phyloP scores from a whole-genome alignment of 2,329 filamentous ascomycete species.

The Cadophora sp. region DNA sequence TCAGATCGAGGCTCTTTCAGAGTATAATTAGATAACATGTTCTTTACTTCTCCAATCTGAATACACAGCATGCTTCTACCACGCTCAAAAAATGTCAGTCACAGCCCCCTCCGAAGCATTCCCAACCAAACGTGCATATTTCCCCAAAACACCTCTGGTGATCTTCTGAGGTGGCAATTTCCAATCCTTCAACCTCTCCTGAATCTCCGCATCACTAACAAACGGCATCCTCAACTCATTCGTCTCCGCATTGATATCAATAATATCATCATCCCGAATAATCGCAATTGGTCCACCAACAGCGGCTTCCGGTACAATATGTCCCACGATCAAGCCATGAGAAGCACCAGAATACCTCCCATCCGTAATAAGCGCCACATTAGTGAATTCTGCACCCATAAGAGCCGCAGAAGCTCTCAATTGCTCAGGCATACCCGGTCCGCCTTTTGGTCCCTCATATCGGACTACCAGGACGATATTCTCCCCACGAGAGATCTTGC shows the following conservation, averaged over 20 bases:
- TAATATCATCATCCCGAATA: constrained; percentile 78
- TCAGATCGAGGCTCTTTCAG: no score
- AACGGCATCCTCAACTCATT: constrained; percentile 53
- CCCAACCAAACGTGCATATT: neutral
- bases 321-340: constrained; percentile 93
- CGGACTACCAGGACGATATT: constrained; percentile 90
- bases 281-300: constrained; percentile 88
- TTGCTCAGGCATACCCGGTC: constrained; percentile 96
- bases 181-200: neutral
- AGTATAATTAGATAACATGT: no score
- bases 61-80: no score
- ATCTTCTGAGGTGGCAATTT: neutral
- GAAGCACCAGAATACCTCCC: constrained; percentile 77
- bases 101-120: constrained; percentile 9
- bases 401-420: constrained; percentile 87
- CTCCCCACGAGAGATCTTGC: constrained; percentile 73
- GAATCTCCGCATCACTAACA: constrained; percentile 1
- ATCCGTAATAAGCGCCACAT: constrained; percentile 91
- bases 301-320: constrained; percentile 89
- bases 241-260: constrained; percentile 84
- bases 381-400: constrained; percentile 88
- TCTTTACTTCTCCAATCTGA: no score
- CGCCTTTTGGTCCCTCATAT: constrained; percentile 92
- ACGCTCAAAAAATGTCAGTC: constrained; percentile 2
- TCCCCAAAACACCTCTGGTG: neutral